phyloP scores from a whole-genome alignment of 2,329 filamentous ascomycete species.

The Karstenula rhodostoma region DNA sequence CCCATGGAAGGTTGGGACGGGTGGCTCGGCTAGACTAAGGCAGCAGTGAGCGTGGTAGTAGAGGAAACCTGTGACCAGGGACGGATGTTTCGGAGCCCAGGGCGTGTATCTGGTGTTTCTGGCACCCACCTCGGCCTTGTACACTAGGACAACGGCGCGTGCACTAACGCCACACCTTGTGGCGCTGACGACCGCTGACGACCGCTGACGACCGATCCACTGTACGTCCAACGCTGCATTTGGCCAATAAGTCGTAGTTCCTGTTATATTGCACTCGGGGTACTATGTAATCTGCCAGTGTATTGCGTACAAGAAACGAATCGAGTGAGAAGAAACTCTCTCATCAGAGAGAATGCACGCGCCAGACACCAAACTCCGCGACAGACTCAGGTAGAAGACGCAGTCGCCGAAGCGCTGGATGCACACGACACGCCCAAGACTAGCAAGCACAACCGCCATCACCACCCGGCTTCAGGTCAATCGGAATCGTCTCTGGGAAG shows the following conservation, averaged over 20 bases:
- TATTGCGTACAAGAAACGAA: constrained; percentile 12
- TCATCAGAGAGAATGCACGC: constrained; percentile 21
- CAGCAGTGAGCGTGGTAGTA: constrained; percentile 15
- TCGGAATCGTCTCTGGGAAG: constrained; percentile 97
- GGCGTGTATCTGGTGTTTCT: constrained; percentile 7
- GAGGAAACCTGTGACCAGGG: constrained; percentile 13
- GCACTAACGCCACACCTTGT: constrained; percentile 8
- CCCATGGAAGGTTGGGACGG: constrained; percentile 30
- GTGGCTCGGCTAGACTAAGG: constrained; percentile 15
- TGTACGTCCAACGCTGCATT: not conserved
- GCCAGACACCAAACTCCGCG: constrained; percentile 41
- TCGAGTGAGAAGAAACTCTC: not conserved
- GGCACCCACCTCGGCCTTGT: constrained; percentile 6
- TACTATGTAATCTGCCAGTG: constrained; percentile 8
- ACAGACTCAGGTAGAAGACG: constrained; percentile 13
- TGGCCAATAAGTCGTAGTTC: not conserved
- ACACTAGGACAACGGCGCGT: constrained; percentile 3
- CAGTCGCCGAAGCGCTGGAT: constrained; percentile 11
- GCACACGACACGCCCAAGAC: constrained; percentile 8
- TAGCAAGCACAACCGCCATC: constrained; percentile 92
- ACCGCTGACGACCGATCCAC: not conserved
- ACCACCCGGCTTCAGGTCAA: constrained; percentile 87
- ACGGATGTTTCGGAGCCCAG: constrained; percentile 7
- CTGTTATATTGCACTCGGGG: not conserved
- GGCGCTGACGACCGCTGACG: not conserved